Percentiles rank a stretch among this genome's conserved stretches.
These are phyloP conservation scores for Diplodia mutila DNA, from an alignment of 2,329 filamentous ascomycete species.

Conservation along the genomic window DNA sequence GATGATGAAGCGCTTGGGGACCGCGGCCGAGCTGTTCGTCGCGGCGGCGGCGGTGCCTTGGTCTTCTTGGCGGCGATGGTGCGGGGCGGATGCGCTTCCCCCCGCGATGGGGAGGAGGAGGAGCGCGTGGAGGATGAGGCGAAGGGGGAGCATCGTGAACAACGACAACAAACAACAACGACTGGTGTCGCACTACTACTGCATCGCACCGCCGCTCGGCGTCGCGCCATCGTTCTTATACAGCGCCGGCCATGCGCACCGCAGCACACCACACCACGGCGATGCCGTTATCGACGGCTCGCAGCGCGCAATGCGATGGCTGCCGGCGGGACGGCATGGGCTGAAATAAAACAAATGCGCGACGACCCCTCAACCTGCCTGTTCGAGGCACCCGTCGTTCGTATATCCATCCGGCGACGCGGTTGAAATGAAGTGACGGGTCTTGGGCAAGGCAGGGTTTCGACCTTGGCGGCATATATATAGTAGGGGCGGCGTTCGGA, in stretches of 20 bases:
- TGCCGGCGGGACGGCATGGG: too few relatives aligned
- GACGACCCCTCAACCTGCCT: not conserved
- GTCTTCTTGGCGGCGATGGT: not conserved
- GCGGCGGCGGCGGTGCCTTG: not conserved
- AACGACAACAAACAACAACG: not conserved
- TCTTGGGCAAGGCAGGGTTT: not conserved
- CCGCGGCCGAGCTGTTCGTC: not conserved
- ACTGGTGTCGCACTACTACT: too few relatives aligned
- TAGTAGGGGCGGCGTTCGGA: not conserved
- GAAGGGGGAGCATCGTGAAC: not conserved
- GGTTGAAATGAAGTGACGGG: conserved; percentile 7
- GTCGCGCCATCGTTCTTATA: not conserved
- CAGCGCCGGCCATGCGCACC: too few relatives aligned
- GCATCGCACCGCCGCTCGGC: not conserved
- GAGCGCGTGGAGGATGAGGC: not conserved
- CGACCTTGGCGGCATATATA: not conserved
- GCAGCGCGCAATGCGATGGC: not conserved
- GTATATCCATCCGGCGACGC: not conserved
- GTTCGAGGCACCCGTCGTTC: not conserved
- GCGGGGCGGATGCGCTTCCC: not conserved
- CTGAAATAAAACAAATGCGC: too few relatives aligned
- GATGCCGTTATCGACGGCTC: not conserved
- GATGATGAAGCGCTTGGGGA: conserved; percentile 5
- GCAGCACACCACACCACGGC: not conserved
- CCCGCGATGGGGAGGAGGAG: not conserved